These are phyloP conservation scores for Stylonectria norvegica DNA, from an alignment of 2,329 filamentous ascomycete species.

Conservation along the genomic window DNA sequence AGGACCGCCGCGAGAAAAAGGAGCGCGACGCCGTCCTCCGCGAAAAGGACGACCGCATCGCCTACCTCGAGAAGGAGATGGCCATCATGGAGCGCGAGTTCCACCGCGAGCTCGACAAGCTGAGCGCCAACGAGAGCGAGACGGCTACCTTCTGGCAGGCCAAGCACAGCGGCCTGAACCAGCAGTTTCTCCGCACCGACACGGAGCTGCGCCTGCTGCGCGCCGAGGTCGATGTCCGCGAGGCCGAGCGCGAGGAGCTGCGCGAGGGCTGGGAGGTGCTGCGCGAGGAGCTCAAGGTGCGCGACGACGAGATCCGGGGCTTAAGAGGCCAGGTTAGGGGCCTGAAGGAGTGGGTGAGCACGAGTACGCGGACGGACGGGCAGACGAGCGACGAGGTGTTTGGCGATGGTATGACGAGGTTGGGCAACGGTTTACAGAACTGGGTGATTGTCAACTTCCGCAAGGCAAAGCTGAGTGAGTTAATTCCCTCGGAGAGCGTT, in stretches of 20 bases:
- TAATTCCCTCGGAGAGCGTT: too few species aligned
- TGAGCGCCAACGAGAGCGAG: conserved; percentile 53
- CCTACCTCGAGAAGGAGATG: conserved; percentile 51
- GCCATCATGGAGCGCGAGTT: conserved; percentile 52
- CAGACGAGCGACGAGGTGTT: conserved; percentile 66
- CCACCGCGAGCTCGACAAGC: conserved; percentile 48
- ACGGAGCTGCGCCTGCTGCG: conserved; percentile 51
- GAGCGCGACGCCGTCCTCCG: conserved; percentile 33
- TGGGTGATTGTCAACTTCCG: conserved; percentile 71
- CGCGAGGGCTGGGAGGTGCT: conserved; percentile 48
- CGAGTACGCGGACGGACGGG: conserved; percentile 58
- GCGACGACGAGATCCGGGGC: conserved; percentile 55
- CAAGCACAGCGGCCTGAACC: conserved; percentile 51
- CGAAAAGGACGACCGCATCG: conserved; percentile 52
- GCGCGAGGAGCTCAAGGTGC: conserved; percentile 42
- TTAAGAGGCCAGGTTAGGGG: conserved; percentile 60
- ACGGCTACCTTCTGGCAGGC: conserved; percentile 56
- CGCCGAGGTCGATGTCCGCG: conserved; percentile 46
- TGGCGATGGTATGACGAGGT: conserved; percentile 55
- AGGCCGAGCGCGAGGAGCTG: conserved; percentile 47
- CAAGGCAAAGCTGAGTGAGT: conserved; percentile 54
- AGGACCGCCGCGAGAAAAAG: conserved; percentile 46
- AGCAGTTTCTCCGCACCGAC: conserved; percentile 50
- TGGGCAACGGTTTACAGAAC: conserved; percentile 68
- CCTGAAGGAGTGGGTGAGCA: conserved; percentile 70